Evolutionary conservation across 78 protist species (phyloP).

Genomic region (Dictyostelium intermedium): DNA sequence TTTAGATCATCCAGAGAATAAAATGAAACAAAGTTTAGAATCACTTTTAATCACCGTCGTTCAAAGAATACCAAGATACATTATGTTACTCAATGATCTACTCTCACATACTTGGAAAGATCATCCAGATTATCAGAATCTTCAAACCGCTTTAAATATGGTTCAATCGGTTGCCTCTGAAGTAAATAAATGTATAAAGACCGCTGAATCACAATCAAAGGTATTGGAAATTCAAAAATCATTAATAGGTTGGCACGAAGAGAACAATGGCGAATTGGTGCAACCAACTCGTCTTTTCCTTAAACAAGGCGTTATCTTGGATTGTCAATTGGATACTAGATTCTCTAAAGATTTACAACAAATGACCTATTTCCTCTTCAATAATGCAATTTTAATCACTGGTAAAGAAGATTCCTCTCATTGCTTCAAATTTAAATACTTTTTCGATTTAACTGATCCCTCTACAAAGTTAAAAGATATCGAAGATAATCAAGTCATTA

Average conservation of each 20-base stretch:
- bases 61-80: conserved; percentile 66
- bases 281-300: conserved; percentile 45
- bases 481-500: conserved; percentile 50
- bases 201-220: conserved; percentile 60
- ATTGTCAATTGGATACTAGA: conserved; percentile 50
- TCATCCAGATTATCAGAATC: conserved; percentile 33
- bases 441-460: conserved; percentile 12
- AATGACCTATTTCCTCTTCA: conserved; percentile 24
- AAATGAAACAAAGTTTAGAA: conserved; percentile 45
- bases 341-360: conserved; percentile 25
- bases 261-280: conserved; percentile 9
- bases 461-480: conserved; percentile 32
- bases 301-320: conserved; percentile 25
- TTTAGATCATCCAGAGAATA: conserved; percentile 66
- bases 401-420: neutral
- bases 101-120: conserved; percentile 31
- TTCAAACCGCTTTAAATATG: conserved; percentile 5
- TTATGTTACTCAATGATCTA: conserved; percentile 38
- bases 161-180: conserved; percentile 36
- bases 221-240: conserved; percentile 61
- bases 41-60: conserved; percentile 38
- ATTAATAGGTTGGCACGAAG: conserved; percentile 37
- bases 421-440: conserved; percentile 38
- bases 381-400: conserved; percentile 24
- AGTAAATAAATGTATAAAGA: conserved; percentile 25